Percentiles rank a stretch among this genome's conserved stretches.
phyloP scores from a whole-genome alignment of 2,329 filamentous ascomycete species.

The Aspergillus pseudoterreus region DNA sequence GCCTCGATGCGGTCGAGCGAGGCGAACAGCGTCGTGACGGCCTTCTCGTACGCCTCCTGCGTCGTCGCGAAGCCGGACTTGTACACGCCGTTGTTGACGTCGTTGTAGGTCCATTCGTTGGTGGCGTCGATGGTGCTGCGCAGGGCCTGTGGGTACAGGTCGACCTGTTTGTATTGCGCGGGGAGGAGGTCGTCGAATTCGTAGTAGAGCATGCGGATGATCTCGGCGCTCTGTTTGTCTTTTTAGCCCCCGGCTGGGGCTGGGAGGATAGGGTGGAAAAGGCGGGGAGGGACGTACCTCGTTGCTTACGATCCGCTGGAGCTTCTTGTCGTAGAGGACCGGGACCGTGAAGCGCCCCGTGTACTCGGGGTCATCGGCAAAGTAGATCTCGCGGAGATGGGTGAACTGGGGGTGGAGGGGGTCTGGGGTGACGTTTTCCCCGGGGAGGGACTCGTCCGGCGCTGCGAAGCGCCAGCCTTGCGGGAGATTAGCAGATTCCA shows the following conservation, averaged over 20 bases:
- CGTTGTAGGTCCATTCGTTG: constrained; percentile 75
- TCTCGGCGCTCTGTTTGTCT: constrained; percentile 61
- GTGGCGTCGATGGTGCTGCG: constrained; percentile 67
- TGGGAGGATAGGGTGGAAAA: neutral
- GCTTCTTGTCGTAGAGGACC: constrained; percentile 69
- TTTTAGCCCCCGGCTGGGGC: no score
- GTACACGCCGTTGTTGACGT: constrained; percentile 52
- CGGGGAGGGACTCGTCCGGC: constrained; percentile 56
- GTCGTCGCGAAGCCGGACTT: constrained; percentile 76
- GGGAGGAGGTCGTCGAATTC: constrained; percentile 73
- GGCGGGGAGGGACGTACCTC: constrained; percentile 52
- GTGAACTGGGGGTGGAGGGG: constrained; percentile 65
- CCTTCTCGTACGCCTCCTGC: constrained; percentile 75
- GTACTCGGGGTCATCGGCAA: constrained; percentile 68
- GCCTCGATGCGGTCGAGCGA: constrained; percentile 73
- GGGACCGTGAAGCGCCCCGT: constrained; percentile 82
- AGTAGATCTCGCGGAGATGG: constrained; percentile 76
- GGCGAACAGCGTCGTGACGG: constrained; percentile 68
- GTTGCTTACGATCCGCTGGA: constrained; percentile 77
- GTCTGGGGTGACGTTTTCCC: constrained; percentile 51
- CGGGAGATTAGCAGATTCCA: no score
- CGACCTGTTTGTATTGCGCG: constrained; percentile 56
- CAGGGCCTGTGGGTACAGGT: constrained; percentile 66
- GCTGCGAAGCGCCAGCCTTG: constrained; percentile 80
- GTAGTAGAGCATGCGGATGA: constrained; percentile 82